Percentiles rank a stretch among this genome's conserved stretches.
phyloP scores from a whole-genome alignment of 2,329 filamentous ascomycete genomes.

The Knufia fluminis region DNA sequence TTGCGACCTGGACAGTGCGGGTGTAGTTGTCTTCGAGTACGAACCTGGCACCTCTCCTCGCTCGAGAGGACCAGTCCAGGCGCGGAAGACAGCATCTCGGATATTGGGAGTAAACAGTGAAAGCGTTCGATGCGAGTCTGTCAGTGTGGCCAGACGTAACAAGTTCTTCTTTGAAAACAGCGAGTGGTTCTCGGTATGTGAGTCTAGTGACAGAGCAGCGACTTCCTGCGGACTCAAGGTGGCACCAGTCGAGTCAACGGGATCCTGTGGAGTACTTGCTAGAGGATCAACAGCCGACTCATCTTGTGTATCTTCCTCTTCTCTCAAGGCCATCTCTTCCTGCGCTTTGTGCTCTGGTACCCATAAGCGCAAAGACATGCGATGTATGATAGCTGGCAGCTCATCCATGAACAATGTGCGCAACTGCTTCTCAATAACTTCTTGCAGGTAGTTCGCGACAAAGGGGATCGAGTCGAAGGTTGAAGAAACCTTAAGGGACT shows the following conservation, averaged over 20 bases:
- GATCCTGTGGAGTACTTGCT: constrained; percentile 68
- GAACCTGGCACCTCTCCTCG: constrained; percentile 46
- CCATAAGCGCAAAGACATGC: constrained; percentile 78
- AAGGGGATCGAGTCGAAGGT: constrained; percentile 99
- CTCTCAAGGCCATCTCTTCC: constrained; percentile 48
- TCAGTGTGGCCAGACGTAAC: constrained; percentile 69
- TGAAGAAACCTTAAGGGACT: constrained; percentile 95
- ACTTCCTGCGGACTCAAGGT: constrained; percentile 65
- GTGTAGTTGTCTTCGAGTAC: constrained; percentile 32
- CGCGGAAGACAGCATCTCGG: constrained; percentile 78
- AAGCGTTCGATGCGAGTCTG: constrained; percentile 79
- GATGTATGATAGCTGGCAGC: constrained; percentile 89
- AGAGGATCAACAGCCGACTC: constrained; percentile 68
- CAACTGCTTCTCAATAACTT: constrained; percentile 88
- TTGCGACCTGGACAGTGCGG: constrained; percentile 51
- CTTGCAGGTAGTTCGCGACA: constrained; percentile 91
- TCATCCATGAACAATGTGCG: constrained; percentile 97
- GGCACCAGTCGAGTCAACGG: constrained; percentile 71
- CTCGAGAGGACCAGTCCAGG: constrained; percentile 76
- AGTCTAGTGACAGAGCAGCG: constrained; percentile 68
- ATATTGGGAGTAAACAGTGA: constrained; percentile 90
- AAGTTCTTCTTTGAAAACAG: constrained; percentile 95
- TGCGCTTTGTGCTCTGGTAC: constrained; percentile 72
- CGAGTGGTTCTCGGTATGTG: constrained; percentile 70
- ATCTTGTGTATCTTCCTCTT: constrained; percentile 43